These are phyloP conservation scores for Triticum timopheevii DNA, from an alignment of 176 grass and related monocot species.

Conservation along the genomic window DNA sequence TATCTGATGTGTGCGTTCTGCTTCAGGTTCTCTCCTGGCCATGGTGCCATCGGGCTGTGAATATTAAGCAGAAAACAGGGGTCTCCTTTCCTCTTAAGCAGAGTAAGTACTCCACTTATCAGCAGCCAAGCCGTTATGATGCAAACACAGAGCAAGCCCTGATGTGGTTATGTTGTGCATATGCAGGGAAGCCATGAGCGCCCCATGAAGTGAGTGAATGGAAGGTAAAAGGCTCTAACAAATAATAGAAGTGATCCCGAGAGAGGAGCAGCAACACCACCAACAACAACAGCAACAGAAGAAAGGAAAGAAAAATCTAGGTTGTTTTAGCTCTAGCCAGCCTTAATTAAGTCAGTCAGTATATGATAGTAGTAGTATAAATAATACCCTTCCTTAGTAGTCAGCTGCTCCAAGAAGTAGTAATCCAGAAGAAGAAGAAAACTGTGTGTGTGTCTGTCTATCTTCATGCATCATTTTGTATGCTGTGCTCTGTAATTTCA, in stretches of 20 bases:
- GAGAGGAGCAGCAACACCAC: conserved; percentile 10
- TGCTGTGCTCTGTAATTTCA: conserved; percentile 4
- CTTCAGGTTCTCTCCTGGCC: conserved; percentile 68
- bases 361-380: conserved; percentile 28
- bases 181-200: conserved; percentile 46
- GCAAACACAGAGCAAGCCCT: background rate
- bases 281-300: conserved; percentile 19
- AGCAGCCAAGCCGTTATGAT: background rate
- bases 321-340: conserved; percentile 38
- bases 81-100: conserved; percentile 31
- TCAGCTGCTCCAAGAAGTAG: conserved; percentile 7
- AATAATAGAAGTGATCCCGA: conserved; percentile 34
- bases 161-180: conserved; percentile 37
- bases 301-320: conserved; percentile 34
- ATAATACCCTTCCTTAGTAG: background rate
- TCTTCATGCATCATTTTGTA: conserved; percentile 2
- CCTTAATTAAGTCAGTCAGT: conserved; percentile 8
- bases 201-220: conserved; percentile 41
- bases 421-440: background rate
- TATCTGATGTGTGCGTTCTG: background rate
- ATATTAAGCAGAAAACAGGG: conserved; percentile 28
- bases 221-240: conserved; percentile 35
- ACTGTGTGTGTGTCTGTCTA: too few relatives aligned
- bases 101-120: conserved; percentile 36
- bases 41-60: conserved; percentile 86